Percentiles rank a stretch among this genome's conserved stretches.
These are phyloP conservation scores for Alternaria novae-zelandiae DNA, from an alignment of 2,329 filamentous ascomycete species.

Conservation along the genomic window DNA sequence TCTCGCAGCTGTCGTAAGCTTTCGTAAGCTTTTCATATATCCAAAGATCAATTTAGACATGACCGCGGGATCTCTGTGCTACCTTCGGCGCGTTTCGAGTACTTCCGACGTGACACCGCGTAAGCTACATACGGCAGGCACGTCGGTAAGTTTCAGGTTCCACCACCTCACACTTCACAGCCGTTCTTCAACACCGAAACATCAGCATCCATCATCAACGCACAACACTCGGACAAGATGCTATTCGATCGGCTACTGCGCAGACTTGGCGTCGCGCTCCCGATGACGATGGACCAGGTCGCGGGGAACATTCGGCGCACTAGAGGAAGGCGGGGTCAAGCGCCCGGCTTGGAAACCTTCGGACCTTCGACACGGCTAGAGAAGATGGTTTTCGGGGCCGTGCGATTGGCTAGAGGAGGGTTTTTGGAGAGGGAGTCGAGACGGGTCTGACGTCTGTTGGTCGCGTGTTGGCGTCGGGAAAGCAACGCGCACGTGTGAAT, in stretches of 20 bases:
- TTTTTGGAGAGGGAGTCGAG: not conserved
- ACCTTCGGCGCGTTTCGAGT: not conserved
- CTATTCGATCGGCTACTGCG: slow-evolving; percentile 6
- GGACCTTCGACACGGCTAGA: slow-evolving; percentile 30
- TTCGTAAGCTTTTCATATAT: not conserved
- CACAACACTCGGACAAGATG: slow-evolving; percentile 5
- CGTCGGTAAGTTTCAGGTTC: not conserved
- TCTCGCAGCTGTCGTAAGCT: not conserved
- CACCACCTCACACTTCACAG: not conserved
- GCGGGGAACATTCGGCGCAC: slow-evolving; percentile 32
- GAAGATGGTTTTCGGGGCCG: not conserved
- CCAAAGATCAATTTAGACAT: not conserved
- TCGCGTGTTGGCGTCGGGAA: slow-evolving; percentile 21
- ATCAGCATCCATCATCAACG: not conserved
- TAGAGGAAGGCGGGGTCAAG: slow-evolving; percentile 27
- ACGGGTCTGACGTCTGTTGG: slow-evolving; percentile 14
- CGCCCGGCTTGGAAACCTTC: slow-evolving; percentile 11
- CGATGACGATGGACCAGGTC: not conserved
- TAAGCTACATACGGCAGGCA: not conserved
- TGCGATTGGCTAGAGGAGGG: slow-evolving; percentile 21
- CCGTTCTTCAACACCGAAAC: not conserved
- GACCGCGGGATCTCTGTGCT: not conserved
- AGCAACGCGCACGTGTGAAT: not conserved
- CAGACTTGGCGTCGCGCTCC: slow-evolving; percentile 7
- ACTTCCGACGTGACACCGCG: slow-evolving; percentile 1